phyloP scores from a whole-genome alignment of 257 asterid genomes.

The Penstemon barbatus region DNA sequence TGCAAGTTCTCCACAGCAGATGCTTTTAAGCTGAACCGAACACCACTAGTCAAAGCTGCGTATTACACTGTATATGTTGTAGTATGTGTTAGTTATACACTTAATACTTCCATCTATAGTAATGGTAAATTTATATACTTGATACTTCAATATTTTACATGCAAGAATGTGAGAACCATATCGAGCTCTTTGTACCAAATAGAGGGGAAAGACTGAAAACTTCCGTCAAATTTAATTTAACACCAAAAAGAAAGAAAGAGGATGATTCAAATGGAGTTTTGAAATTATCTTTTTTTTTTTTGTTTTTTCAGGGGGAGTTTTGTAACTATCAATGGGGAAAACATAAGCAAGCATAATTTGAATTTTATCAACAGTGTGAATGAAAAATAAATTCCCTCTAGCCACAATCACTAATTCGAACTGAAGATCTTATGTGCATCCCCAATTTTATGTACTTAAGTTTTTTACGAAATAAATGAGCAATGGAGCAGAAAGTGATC shows the following conservation, averaged over 20 bases:
- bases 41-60: no score
- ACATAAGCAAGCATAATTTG: background rate
- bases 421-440: slow-evolving; percentile 7
- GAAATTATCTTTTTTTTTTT: background rate
- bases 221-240: background rate
- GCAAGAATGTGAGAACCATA: slow-evolving; percentile 4
- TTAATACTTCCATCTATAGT: background rate
- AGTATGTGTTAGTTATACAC: no score
- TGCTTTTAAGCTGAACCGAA: no score
- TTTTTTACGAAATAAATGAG: slow-evolving; percentile 14
- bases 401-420: slow-evolving; percentile 8
- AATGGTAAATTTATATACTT: background rate
- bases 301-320: background rate
- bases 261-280: background rate
- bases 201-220: background rate
- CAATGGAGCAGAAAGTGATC: slow-evolving; percentile 26
- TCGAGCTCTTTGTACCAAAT: slow-evolving; percentile 1
- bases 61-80: no score
- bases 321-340: slow-evolving; percentile 5
- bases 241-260: slow-evolving; percentile 11
- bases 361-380: background rate
- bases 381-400: slow-evolving; percentile 8
- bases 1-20: no score
- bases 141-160: slow-evolving; percentile 12
- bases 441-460: slow-evolving; percentile 14